Evolutionary conservation across 73 alveolate genomes (phyloP).

Genomic region (Paramecium bursaria): DNA sequence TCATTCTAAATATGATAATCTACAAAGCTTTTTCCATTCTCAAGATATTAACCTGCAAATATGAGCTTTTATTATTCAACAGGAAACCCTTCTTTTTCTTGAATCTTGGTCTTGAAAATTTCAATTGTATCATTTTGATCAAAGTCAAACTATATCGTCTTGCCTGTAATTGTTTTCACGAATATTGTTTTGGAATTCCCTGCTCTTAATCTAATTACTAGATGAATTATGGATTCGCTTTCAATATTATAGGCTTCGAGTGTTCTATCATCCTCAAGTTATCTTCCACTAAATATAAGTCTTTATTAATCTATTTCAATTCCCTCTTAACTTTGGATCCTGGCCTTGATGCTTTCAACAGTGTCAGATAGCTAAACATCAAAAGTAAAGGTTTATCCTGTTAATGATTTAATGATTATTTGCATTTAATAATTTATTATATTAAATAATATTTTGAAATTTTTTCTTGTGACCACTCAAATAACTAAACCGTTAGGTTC

Average conservation of each 20-base stretch:
- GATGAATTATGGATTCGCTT: slow-evolving; percentile 30
- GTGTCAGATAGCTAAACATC: slow-evolving; percentile 34
- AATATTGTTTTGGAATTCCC: background rate
- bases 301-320: slow-evolving; percentile 15
- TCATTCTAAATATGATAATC: slow-evolving; percentile 63
- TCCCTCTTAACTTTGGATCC: slow-evolving; percentile 14
- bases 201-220: slow-evolving; percentile 31
- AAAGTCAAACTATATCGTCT: slow-evolving; percentile 13
- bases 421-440: no score
- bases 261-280: slow-evolving; percentile 52
- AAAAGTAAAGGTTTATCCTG: background rate
- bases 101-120: slow-evolving; percentile 14
- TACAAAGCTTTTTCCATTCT: slow-evolving; percentile 6
- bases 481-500: no score
- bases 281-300: slow-evolving; percentile 9
- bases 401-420: no score
- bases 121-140: slow-evolving; percentile 60
- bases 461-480: no score
- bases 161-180: slow-evolving; percentile 51
- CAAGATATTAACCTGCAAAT: slow-evolving; percentile 63
- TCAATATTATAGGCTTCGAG: slow-evolving; percentile 38
- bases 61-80: slow-evolving; percentile 42
- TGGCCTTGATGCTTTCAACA: background rate
- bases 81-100: slow-evolving; percentile 65
- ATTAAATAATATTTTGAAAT: no score